Evolutionary conservation across 179 eudicot species (phyloP), one percentile per base, ranked within the genome.

Genomic region (Actinidia polygama): DNA sequence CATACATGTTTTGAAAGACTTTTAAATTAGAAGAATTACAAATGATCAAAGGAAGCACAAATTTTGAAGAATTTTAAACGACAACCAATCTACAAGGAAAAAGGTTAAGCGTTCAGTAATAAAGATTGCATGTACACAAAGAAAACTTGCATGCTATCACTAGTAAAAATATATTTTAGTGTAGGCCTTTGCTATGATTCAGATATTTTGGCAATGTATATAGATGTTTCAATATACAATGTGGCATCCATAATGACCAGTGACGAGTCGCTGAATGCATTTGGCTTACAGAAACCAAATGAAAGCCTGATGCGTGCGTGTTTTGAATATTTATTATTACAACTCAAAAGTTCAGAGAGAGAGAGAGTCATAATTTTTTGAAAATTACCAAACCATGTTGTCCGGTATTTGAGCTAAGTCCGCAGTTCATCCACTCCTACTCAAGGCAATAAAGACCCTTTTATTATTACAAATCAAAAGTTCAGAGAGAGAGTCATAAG

Each of bases 391-490:
- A 69, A 74, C 49, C 63, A 49, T 83, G 64, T 51, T 70, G 75
- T 74, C 86, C 83, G 63, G n/a, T 40, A 50, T 55, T 54, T 78
- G 85, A 83, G 79, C 82, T 75, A 50, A 59, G 44, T 47, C 62
- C 85, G 85, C 80, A 46, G 75, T 84, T 84, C 36, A 86, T 68
- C 91, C 89, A 87, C 61, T 85, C 90, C 90, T 90, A 77, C 75
- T 26, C 40, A 63, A 62, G 64, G 5, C 54, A 83, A 44, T 12
- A 49, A 71, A 67, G 36, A 11, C 64, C 66, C 53, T 75, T 19
- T 23, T 40, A 54, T 71, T 9, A n/a, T 10, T 21, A 80, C 44
- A 64, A 51, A 24, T 10, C 53, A 64, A 23, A 78, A 46, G 40
- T 72, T 57, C 36, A 7, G 12, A 11, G 78, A 36, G 63, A 73